Base-by-base conservation (phyloP, 2,329 filamentous ascomycete species). In the Phyllosticta citriasiana region DNA sequence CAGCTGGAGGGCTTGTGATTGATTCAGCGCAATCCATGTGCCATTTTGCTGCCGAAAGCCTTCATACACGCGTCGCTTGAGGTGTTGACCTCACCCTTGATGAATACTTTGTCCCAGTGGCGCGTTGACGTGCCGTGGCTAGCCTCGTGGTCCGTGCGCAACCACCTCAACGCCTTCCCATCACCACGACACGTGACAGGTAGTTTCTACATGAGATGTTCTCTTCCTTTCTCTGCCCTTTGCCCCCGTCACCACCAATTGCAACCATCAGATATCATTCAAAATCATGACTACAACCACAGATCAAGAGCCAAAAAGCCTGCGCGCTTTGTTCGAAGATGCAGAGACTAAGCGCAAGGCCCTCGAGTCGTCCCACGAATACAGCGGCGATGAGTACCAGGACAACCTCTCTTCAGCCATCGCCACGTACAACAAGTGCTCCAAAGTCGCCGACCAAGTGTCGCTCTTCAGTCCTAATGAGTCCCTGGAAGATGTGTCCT, bases 381-480 rank as follows among this genome's bases (percentile, higher is more conserved):
- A 83, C 62, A 88, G 83, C 66, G 85, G 84, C 25, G 77, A 84
- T 35, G 74, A 78, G 60, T 93, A 88, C 76, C 84, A 84, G 70
- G 81, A 87, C 66, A 84, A 85, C 67, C 81, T 96, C 66, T 78
- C 79, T 63, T 75, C 80, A 50, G 84, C 89, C 51, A 84, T 96
- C 67, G 75, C 82, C 65, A 82, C 85, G 59, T 93, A 96, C 75
- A 80, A 88, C 68, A 80, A 88, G 72, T 92, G 89, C 73, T 79
- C 88, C 62, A 78, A 83, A 63, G 83, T 89, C 61, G 84, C 89
- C 65, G 79, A 84, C 65, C 81, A 84, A 63, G 79, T 94, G 26
- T 87, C 89, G 0, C 79, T 99, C 59, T 97, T 97, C 81, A 96
- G 91, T 67, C 81, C 86, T 40, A 99, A 99, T 74, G 94, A 99